Base-by-base conservation (phyloP, 768 basidiomycete species). In the Gloeopeniophorella convolvens region DNA sequence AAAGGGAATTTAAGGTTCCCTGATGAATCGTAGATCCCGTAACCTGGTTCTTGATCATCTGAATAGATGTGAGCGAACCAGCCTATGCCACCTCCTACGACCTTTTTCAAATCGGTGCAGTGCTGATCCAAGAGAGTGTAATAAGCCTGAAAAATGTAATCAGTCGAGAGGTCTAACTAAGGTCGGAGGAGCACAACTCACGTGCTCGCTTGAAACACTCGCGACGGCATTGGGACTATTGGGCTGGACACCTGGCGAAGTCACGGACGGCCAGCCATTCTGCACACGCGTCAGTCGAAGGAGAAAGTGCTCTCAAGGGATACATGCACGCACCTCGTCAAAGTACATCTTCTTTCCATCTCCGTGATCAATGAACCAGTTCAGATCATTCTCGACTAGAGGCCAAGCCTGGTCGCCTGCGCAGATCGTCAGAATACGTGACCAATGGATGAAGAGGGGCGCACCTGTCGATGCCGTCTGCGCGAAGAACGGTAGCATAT, bases 61-160 rank as follows among this genome's bases (percentile, higher is more conserved):
- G 80, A 80, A 59, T 87, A 88, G 47, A 88, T 82, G 60, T 89
- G 86, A 18, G 84, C 84, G 58, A 89, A 89, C 86, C 86, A 89
- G 13, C 85, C 83, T 24, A 88, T 68, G n/a, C 85, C 85, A 24
- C 84, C 85, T 3, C 76, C 77, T 7, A 66, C 62, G 23, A 77
- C 75, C 0, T 57, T 61, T 66, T 89, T 89, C 60, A 89, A 71
- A 59, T 80, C 72, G 10, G 67, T 60, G 60, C 86, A 89, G 45
- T 83, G 74, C 3, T 69, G 63, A 55, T 89, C 83, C 12, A 89
- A 74, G 15, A 89, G 63, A n/a, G 66, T 65, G 54, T 70, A 87
- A 60, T 88, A 89, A 48, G 74, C 77, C 79, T 86, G 55, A 12
- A 16, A 54, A 24, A 3, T 24, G 2, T 4, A 24, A 2, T 21